Conservation (phyloP, 2,329 filamentous ascomycete genomes). For the Claviceps lovelessii region DNA sequence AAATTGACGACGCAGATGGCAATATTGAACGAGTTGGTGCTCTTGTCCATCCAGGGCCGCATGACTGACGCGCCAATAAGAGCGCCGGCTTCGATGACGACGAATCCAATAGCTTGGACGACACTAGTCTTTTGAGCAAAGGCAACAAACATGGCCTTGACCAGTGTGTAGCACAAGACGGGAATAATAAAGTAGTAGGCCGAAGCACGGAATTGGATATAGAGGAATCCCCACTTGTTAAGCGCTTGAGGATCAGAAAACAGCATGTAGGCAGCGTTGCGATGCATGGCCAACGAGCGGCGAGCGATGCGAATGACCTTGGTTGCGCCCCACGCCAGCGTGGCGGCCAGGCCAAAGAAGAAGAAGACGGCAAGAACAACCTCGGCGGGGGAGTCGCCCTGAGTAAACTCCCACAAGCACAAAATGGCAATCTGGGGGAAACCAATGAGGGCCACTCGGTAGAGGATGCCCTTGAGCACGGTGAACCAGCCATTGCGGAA, state of each 20-base stretch:
- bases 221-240: conserved; percentile 97
- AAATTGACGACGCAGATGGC: conserved; percentile 83
- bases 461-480: conserved; percentile 84
- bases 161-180: conserved; percentile 58
- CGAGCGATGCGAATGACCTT: conserved; percentile 85
- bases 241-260: conserved; percentile 89
- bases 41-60: conserved; percentile 97
- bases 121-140: conserved; percentile 57
- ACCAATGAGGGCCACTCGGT: conserved; percentile 77
- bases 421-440: conserved; percentile 85
- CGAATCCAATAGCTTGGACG: conserved; percentile 66
- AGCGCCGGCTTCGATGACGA: conserved; percentile 68
- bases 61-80: conserved; percentile 67
- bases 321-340: conserved; percentile 71
- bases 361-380: conserved; percentile 82
- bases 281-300: conserved; percentile 79
- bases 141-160: conserved; percentile 82
- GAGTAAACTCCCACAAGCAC: conserved; percentile 86
- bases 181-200: conserved; percentile 92
- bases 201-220: conserved; percentile 89
- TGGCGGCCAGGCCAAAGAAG: conserved; percentile 63
- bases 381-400: conserved; percentile 70
- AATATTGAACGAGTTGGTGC: conserved; percentile 93
- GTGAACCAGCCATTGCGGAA: conserved; percentile 92
- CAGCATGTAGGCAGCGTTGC: conserved; percentile 91